Base-by-base conservation (phyloP, 139 green algal species). In the Eudorina sp. region DNA sequence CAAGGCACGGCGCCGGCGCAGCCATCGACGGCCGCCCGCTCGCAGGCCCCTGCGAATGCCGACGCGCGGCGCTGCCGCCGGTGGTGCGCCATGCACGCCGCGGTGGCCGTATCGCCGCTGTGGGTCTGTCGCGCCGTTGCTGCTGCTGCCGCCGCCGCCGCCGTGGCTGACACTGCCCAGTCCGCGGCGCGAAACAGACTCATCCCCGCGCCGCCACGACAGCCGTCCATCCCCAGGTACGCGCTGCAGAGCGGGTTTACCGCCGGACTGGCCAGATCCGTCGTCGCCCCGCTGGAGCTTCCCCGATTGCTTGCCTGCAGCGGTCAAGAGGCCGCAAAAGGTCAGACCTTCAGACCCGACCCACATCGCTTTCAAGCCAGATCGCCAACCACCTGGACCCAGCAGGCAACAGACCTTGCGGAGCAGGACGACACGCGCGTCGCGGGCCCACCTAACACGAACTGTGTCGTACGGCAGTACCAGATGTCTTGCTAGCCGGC, bases 271-370 rank as follows among this genome's bases (percentile, higher is more conserved):
- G 18, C 64, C 18, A 13, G 18, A 34, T 73, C 64, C 9, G 38
- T 6, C 13, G 40, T 23, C 8, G 60, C 29, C 6, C 75, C 75
- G 36, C 51, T 69, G 53, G 75, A 83, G 75, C 75, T 83, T 34
- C 29, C 75, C 21, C 75, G 48, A 2, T 60, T 83, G n/a, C 75
- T 83, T 6, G 75, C 75, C 75, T 83, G 53, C 31, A 55, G n/a
- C n/a, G n/a, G n/a, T n/a, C n/a, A n/a, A n/a, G n/a, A n/a, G n/a
- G n/a, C n/a, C n/a, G n/a, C n/a, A n/a, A n/a, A n/a, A n/a, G n/a
- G n/a, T n/a, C n/a, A n/a, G n/a, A n/a, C n/a, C n/a, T n/a, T n/a
- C n/a, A n/a, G n/a, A n/a, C n/a, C n/a, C n/a, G n/a, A n/a, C n/a
- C n/a, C n/a, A n/a, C n/a, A n/a, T n/a, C n/a, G n/a, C n/a, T n/a